A percentile compares a stretch with the other conserved stretches of the same genome.
phyloP scores from a whole-genome alignment of 495 filamentous ascomycete species.

The Neurospora intermedia region DNA sequence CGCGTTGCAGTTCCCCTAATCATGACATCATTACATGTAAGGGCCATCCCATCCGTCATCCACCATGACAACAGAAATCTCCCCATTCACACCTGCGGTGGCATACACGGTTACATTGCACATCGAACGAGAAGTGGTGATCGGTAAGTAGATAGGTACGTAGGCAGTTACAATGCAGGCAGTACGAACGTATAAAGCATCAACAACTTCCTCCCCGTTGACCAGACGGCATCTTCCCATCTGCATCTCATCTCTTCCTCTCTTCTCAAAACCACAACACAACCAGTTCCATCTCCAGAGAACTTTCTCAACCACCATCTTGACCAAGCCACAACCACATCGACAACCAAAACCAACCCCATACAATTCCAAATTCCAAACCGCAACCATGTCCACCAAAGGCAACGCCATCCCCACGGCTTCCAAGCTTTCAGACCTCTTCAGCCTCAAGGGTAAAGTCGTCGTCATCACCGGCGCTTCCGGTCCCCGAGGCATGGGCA shows the following conservation, averaged over 20 bases:
- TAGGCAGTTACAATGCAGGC: not conserved
- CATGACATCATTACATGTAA: not conserved
- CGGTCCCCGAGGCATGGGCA: constrained; percentile 41
- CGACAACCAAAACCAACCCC: not conserved
- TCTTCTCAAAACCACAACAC: not conserved
- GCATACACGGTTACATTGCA: not conserved
- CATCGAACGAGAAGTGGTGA: not conserved
- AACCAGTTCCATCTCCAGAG: not conserved
- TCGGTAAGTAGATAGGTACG: not conserved
- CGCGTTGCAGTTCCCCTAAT: not conserved
- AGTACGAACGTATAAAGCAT: not conserved
- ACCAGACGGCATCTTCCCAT: not conserved
- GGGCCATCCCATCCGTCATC: not conserved
- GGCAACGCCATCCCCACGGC: constrained; percentile 20
- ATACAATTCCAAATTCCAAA: not conserved
- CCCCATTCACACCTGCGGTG: not conserved
- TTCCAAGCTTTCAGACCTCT: constrained; percentile 27
- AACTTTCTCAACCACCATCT: not conserved
- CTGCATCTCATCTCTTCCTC: not conserved
- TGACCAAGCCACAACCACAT: not conserved
- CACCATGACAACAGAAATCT: not conserved
- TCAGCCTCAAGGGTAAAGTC: constrained; percentile 45
- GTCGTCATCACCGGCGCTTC: constrained; percentile 42
- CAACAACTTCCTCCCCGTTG: not conserved
- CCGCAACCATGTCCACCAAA: constrained; percentile 3